Evolutionary conservation across 208 protist genomes (phyloP).

Genomic region (Crithidia fasciculata): DNA sequence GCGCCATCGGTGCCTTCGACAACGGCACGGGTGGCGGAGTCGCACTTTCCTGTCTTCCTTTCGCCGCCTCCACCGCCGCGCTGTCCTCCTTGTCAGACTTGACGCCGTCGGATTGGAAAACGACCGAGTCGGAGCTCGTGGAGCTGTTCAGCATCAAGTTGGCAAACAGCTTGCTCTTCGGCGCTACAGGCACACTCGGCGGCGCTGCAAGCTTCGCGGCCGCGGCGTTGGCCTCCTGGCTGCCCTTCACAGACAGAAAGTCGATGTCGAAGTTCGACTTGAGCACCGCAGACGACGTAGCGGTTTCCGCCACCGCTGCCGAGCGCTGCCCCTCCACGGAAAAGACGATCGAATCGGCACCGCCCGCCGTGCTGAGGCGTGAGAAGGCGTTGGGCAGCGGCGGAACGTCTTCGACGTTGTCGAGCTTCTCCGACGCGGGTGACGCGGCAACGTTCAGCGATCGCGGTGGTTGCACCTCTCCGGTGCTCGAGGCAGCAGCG

Average conservation of each 20-base stretch:
- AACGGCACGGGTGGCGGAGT: not conserved
- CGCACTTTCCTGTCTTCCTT: not conserved
- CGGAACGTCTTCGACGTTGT: conserved; percentile 33
- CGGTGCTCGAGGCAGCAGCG: not conserved
- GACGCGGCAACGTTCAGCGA: not conserved
- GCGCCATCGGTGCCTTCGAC: not conserved
- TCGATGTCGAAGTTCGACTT: conserved; percentile 14
- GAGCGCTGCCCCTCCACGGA: not conserved
- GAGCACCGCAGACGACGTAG: not conserved
- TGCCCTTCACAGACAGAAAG: not conserved
- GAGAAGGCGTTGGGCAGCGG: conserved; percentile 16
- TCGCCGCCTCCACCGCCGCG: not conserved
- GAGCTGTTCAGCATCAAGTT: conserved; percentile 23
- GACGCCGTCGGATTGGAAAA: conserved; percentile 12
- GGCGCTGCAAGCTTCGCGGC: not conserved
- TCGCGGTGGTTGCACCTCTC: not conserved
- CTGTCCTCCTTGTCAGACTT: conserved; percentile 12
- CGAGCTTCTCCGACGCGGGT: conserved; percentile 9
- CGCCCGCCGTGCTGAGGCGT: conserved; percentile 1
- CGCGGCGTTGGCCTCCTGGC: not conserved
- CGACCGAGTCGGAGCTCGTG: conserved; percentile 20
- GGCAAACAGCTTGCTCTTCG: conserved; percentile 17
- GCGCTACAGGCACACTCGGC: not conserved
- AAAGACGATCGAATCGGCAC: conserved; percentile 18
- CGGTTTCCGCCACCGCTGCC: not conserved